These are phyloP conservation scores for Aureococcus anophagefferens DNA, from an alignment of 108 stramenopile genomes.

Conservation along the genomic window DNA sequence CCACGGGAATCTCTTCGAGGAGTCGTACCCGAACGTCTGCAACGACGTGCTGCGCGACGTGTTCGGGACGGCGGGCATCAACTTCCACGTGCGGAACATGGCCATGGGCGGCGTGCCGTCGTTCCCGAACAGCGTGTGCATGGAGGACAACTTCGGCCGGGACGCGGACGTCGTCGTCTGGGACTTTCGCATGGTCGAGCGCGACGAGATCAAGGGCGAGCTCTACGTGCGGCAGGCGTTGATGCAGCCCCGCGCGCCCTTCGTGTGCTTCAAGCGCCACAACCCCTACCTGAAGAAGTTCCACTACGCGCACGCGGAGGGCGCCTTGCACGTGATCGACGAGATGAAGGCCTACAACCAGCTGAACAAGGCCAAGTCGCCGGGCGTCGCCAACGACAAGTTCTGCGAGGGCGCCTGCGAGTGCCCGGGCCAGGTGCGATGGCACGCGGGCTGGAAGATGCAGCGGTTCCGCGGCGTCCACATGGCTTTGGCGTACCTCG, in stretches of 20 bases:
- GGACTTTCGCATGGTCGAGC: neutral
- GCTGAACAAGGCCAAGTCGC: neutral
- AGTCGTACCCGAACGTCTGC: neutral
- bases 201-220: neutral
- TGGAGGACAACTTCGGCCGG: neutral
- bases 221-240: neutral
- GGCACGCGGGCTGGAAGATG: neutral
- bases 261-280: neutral
- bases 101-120: conserved; percentile 1
- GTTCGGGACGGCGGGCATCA: neutral
- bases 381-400: neutral
- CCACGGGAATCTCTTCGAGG: neutral
- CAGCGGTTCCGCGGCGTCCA: neutral
- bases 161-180: neutral
- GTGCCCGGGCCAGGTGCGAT: neutral
- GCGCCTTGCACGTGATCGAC: neutral
- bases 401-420: neutral
- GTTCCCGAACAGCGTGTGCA: neutral
- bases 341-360: neutral
- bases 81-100: neutral
- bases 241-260: neutral
- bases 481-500: neutral
- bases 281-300: neutral
- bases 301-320: neutral
- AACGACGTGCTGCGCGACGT: neutral